Base-by-base conservation (phyloP, 768 basidiomycete species). In the Tephrocybe sp. region DNA sequence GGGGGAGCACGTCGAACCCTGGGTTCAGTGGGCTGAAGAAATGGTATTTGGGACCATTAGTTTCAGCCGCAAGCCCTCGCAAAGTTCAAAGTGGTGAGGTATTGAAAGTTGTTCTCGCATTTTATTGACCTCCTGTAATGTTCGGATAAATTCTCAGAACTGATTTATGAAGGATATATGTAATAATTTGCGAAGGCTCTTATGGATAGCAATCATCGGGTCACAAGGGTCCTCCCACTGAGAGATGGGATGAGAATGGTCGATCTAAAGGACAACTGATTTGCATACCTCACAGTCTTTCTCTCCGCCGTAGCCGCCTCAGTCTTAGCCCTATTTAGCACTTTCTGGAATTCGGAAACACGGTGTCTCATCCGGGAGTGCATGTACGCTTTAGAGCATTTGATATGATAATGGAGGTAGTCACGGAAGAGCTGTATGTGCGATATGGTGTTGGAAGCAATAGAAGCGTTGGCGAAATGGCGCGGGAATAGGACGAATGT, bases 331-430 rank as follows among this genome's bases (percentile, higher is more conserved):
- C 97, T 76, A 64, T 98, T 98, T 62, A 99, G 69, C 44, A 99
- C 84, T 68, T 93, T 93, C 70, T 92, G 89, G 76, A 99, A 98
- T 68, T 97, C 92, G 1, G 88, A 82, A 11, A 97, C 97, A 9
- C 97, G 84, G 59, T 87, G 78, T 52, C 97, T 78, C 93, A 98
- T 94, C 38, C 97, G 78, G 2, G 92, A 94, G 69, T 98, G 95
- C 92, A 99, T 95, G 71, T 99, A 98, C 0, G 95, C 97, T 68
- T 97, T 97, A 45, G 88, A 94, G 65, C 93, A 94, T 62, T 95
- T 98, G 79, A 99, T 97, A 64, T 98, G 95, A 69, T 98, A 98
- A 70, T 99, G 97, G n/a, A 99, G 76, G 64, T 97, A 97, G 68
- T 97, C 93, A 48, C 97, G 83, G 87, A 99, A 98, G 21, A 95